Evolutionary conservation across 2,329 filamentous ascomycete genomes (phyloP).

Genomic region (Aotearoamyces nothofagi): DNA sequence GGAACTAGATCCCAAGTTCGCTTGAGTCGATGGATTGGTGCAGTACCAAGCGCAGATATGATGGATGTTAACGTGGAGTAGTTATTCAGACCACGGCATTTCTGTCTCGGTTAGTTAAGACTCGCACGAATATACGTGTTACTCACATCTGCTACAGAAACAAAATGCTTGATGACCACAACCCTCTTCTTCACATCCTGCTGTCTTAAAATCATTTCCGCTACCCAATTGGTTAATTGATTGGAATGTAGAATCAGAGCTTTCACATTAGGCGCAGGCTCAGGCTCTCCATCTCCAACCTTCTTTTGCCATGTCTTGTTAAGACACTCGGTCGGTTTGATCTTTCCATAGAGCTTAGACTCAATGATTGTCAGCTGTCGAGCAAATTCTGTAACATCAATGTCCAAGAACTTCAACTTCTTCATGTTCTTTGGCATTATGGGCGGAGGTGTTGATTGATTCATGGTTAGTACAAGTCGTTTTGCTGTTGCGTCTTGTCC

Average conservation of each 20-base stretch:
- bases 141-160: slow-evolving; percentile 85
- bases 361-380: slow-evolving; percentile 95
- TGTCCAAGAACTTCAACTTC: slow-evolving; percentile 96
- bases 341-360: slow-evolving; percentile 85
- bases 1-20: slow-evolving; percentile 92
- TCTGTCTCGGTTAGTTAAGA: slow-evolving; percentile 35
- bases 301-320: slow-evolving; percentile 99
- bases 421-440: slow-evolving; percentile 99
- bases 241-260: slow-evolving; percentile 95
- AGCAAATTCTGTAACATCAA: slow-evolving; percentile 93
- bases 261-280: slow-evolving; percentile 88
- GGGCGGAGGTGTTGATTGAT: slow-evolving; percentile 65
- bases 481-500: slow-evolving; percentile 81
- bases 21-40: slow-evolving; percentile 84
- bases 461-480: slow-evolving; percentile 74
- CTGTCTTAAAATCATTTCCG: slow-evolving; percentile 95
- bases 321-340: slow-evolving; percentile 87
- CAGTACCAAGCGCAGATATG: slow-evolving; percentile 87
- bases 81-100: slow-evolving; percentile 88
- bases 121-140: slow-evolving; percentile 1
- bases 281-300: slow-evolving; percentile 61
- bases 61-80: slow-evolving; percentile 96
- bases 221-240: slow-evolving; percentile 98
- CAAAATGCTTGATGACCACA: slow-evolving; percentile 96
- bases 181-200: slow-evolving; percentile 91